Conservation (phyloP, 148 eudicot genomes). For the Silene conica region DNA sequence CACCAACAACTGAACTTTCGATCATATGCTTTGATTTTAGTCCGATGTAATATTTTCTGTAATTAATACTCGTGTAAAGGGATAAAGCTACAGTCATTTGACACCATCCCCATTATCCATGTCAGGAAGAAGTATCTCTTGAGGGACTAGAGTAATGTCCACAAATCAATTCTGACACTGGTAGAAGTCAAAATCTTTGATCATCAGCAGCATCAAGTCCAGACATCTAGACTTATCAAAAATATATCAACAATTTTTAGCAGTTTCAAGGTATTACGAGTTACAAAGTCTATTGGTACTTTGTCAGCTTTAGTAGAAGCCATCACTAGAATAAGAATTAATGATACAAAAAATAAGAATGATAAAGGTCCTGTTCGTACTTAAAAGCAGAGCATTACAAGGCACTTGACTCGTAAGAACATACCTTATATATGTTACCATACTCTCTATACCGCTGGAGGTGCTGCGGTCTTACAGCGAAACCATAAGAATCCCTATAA, state of each 20-base stretch:
- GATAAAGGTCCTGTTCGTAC: background rate
- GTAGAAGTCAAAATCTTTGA: background rate
- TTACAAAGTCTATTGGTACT: background rate
- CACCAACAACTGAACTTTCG: no score
- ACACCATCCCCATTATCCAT: background rate
- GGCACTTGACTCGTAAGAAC: background rate
- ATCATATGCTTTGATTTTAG: background rate
- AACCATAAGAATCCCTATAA: slow-evolving; percentile 85
- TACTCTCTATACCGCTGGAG: slow-evolving; percentile 69
- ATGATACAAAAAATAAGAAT: no score
- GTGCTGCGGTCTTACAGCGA: slow-evolving; percentile 85
- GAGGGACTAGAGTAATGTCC: background rate
- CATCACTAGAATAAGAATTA: background rate
- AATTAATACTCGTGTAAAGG: no score
- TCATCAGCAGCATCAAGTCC: background rate
- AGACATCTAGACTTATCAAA: background rate
- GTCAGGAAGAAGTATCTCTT: background rate
- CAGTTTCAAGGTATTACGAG: background rate
- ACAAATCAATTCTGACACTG: background rate
- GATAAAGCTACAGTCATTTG: background rate
- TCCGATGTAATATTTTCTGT: no score
- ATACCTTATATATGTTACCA: slow-evolving; percentile 64
- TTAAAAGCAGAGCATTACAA: no score
- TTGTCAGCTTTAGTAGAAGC: background rate
- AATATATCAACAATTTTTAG: background rate